Percentiles rank a stretch among this genome's conserved stretches.
These are phyloP conservation scores for Selaginella tamariscina DNA, from an alignment of 75 land plant species.

Conservation along the genomic window DNA sequence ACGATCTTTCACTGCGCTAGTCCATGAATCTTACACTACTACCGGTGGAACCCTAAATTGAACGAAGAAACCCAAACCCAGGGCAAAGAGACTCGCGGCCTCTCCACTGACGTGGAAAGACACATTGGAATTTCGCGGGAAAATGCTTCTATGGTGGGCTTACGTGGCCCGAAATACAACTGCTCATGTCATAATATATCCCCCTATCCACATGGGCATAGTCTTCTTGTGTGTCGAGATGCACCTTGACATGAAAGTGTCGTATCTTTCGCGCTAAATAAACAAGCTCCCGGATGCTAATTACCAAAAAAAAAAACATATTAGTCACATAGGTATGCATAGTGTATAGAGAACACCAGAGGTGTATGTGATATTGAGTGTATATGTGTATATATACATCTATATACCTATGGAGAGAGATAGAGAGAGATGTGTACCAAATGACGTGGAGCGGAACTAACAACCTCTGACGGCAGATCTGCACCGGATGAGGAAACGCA, in stretches of 20 bases:
- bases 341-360: neutral
- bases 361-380: no score
- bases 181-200: no score
- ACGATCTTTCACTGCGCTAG: neutral
- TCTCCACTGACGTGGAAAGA: neutral
- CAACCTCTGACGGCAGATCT: constrained; percentile 84
- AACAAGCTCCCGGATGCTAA: constrained; percentile 76
- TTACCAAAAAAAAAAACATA: neutral
- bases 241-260: constrained; percentile 64
- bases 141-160: no score
- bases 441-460: constrained; percentile 57
- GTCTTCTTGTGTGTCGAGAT: constrained; percentile 62
- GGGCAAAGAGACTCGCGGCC: neutral
- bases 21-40: no score
- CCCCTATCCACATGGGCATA: constrained; percentile 68
- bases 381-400: no score
- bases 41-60: neutral
- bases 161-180: no score
- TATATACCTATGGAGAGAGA: no score
- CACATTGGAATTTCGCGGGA: neutral
- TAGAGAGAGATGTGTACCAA: constrained; percentile 37
- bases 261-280: constrained; percentile 31
- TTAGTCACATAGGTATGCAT: no score
- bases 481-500: constrained; percentile 59
- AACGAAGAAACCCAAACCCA: neutral